Evolutionary conservation across 2,329 filamentous ascomycete species (phyloP), one percentile per base, ranked within the genome.

Genomic region (Aspergillus cejpii): DNA sequence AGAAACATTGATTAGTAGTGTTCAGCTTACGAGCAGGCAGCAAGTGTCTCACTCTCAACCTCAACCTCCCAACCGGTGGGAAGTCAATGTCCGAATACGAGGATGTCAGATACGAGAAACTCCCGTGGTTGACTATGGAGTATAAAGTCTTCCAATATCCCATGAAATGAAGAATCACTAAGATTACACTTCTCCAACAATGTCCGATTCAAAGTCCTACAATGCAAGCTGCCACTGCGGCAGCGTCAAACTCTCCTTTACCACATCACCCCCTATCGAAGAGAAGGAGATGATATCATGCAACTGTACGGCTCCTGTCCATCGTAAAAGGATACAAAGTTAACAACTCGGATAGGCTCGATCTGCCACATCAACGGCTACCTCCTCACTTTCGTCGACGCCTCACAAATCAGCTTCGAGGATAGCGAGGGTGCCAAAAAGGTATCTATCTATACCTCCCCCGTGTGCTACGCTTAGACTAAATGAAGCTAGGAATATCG

Each of bases 321-420:
- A 8, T 15, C 28, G 3, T 15, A 3, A 2, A 6, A 20, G 6
- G 2, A 2, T 17, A 7, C n/a, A n/a, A n/a, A 21, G 8, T 14
- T 19, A 2, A 21, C 17, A 14, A 8, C 11, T 33, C 23, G 23
- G 23, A 11, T 33, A 62, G 58, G 60, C 51, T 58, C 58, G 3
- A 63, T 64, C 36, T 65, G 62, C 48, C 27, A 50, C 14, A 49
- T 47, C 21, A 63, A 61, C 28, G 61, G 63, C 21, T 62, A 62
- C 43, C 44, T 65, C 2, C 54, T 59, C 43, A 49, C 63, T 27
- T 61, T 61, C 27, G 49, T 55, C 10, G 33, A 57, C 6, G 49
- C 52, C 2, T 40, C 49, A 1, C 53, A 60, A 41, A 47, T 59
- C 24, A 52, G 39, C 17, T 57, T 56, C 49, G 41, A 53, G 11